Evolutionary conservation across 1,284 basidiomycete species (phyloP), one percentile per base, ranked within the genome.

Genomic region (Abortiporus biennis): DNA sequence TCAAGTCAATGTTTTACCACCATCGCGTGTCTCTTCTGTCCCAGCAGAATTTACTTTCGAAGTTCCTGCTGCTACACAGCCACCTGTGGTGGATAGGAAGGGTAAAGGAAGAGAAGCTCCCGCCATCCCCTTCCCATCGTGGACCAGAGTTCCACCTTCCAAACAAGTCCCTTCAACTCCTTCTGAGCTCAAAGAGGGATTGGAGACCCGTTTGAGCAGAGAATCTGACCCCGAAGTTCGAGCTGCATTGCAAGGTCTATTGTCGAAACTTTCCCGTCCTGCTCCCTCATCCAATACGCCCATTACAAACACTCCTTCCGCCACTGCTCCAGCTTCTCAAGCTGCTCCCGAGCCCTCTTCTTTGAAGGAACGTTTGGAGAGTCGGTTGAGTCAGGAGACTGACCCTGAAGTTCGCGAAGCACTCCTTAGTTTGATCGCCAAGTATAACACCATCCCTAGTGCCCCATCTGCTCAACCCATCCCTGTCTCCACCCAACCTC

Each of bases 21-120:
- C 27, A 22, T 22, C 20, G 20, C 22, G 6, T 21, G 23, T 16
- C n/a, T 35, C 3, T 19, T 33, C 15, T 9, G 11, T 25, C n/a
- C 39, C 17, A 8, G n/a, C 9, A 19, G 21, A 33, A n/a, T n/a
- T n/a, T n/a, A n/a, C n/a, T n/a, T n/a, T n/a, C n/a, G n/a, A n/a
- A n/a, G n/a, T n/a, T n/a, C n/a, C n/a, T n/a, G n/a, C n/a, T n/a
- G n/a, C 4, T 25, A 6, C 42, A 23, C 13, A 12, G 9, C 27
- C 27, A 33, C n/a, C 3, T 27, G 40, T 12, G 33, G 36, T 13
- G n/a, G 48, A 51, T 39, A 43, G 44, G 3, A 55, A 53, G 35
- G 56, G 49, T 17, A 56, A 53, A 38, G 46, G 47, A 12, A 40
- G 48, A 17, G 48, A 50, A 24, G 45, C 15, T 1, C 43, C 49